phyloP scores from a whole-genome alignment of 805 yeast species.

The Brettanomyces nanus region DNA sequence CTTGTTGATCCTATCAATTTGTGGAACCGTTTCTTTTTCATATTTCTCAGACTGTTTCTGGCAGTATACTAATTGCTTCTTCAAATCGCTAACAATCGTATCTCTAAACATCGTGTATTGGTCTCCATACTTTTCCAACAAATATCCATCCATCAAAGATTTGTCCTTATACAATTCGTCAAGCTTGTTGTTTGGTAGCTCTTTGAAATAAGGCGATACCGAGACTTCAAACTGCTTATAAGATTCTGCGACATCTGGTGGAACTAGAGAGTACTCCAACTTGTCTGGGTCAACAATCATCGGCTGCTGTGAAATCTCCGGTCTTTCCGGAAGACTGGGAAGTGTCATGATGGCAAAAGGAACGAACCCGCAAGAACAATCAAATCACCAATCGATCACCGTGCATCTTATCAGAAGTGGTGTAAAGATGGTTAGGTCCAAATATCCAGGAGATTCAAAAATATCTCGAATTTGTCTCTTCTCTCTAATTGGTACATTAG shows the following conservation, averaged over 20 bases:
- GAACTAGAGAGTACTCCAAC: constrained; percentile 18
- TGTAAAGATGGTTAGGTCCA: too few species aligned
- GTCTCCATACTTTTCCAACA: constrained; percentile 9
- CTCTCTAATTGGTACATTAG: too few species aligned
- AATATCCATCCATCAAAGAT: constrained; percentile 13
- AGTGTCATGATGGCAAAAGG: background rate
- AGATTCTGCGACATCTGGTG: constrained; percentile 5
- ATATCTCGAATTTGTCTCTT: too few species aligned
- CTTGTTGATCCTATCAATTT: constrained; percentile 14
- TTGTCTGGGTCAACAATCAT: constrained; percentile 4
- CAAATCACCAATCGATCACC: too few species aligned
- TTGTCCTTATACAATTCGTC: constrained; percentile 13
- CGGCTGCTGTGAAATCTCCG: background rate
- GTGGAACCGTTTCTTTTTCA: constrained; percentile 15
- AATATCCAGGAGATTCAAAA: too few species aligned
- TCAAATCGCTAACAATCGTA: constrained; percentile 26
- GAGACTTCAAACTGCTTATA: constrained; percentile 6
- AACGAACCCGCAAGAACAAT: too few species aligned
- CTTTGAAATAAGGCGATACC: constrained; percentile 18
- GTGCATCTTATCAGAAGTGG: too few species aligned
- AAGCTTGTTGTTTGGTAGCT: constrained; percentile 15
- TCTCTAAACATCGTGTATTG: constrained; percentile 8
- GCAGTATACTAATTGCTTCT: constrained; percentile 31
- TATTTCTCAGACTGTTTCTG: constrained; percentile 19
- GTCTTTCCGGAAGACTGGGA: constrained; percentile 2